Evolutionary conservation across 192 early-diverging fungal species (phyloP), one percentile per base, ranked within the genome.

Genomic region (Entomortierella lignicola): DNA sequence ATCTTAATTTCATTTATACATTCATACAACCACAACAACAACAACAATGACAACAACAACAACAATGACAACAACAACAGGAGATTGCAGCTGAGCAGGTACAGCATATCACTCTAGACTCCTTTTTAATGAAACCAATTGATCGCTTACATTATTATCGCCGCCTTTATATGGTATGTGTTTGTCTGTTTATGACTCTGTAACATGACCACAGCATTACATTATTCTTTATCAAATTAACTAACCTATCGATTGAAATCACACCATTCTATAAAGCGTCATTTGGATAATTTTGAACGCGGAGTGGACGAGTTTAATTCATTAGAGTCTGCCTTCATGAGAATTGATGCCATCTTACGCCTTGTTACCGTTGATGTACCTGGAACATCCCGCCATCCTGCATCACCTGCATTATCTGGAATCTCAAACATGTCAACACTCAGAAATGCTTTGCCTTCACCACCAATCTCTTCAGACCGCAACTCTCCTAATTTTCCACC

Each of bases 81-180:
- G 63, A 63, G 64, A 72, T 89, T n/a, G 82, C 87, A 18, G 63
- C 71, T 15, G 61, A 83, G 53, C 68, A 71, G 17, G 59, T 83
- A 31, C 75, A 85, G 39, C 80, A 81, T 48, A 73, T 87, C 26
- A 79, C 83, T n/a, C 64, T 89, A 18, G 88, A 89, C 42, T 77
- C 82, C 0, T 80, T 87, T 44, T 74, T 89, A 53, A 81, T 85
- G 60, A 65, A 80, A 50, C 88, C 88, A 20, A 79, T 87, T 37
- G 73, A 84, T 25, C 83, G 86, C 48, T 32, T 89, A 29, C 74
- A 85, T 32, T 89, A 89, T 55, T 89, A 89, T 57, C 84, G 85
- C 50, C 81, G 77, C 34, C 66, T 89, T 11, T 89, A 89, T 58
- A 82, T 71, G 69, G 84, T 88, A 71, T 0, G 27, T 13, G 4